Evolutionary conservation across 2,329 filamentous ascomycete genomes (phyloP).

Genomic region (Calonectria crousiana): DNA sequence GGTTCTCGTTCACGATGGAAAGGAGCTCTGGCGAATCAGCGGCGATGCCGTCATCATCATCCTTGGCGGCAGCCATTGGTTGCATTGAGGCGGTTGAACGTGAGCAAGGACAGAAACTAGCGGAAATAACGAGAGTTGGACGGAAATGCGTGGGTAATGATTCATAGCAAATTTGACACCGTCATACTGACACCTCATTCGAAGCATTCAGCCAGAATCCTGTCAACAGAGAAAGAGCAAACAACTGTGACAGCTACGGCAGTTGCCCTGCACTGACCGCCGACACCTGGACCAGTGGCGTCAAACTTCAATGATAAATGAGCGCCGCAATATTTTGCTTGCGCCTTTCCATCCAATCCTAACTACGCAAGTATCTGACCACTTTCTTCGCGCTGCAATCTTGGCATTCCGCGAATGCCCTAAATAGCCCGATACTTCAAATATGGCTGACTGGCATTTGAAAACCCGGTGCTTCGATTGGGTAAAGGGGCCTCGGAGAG

Average conservation of each 20-base stretch:
- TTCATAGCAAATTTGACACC: background rate
- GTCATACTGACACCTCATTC: no score
- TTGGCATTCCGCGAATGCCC: background rate
- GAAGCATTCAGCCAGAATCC: no score
- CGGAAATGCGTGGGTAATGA: background rate
- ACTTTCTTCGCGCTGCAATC: background rate
- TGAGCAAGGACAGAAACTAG: background rate
- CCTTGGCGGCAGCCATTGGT: background rate
- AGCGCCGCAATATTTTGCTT: background rate
- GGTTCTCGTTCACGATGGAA: conserved; percentile 2
- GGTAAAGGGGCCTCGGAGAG: background rate
- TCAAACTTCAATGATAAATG: background rate
- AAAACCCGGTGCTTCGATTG: background rate
- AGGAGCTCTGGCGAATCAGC: background rate
- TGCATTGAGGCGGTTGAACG: background rate
- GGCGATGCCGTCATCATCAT: background rate
- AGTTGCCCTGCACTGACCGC: conserved; percentile 12
- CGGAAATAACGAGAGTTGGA: background rate
- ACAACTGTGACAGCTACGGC: background rate
- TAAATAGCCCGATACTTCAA: background rate
- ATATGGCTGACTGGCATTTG: background rate
- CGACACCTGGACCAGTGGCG: background rate
- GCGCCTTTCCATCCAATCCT: background rate
- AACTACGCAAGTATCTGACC: background rate
- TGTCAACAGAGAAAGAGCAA: background rate